These are phyloP conservation scores for Fomitiporia mediterranea DNA, from an alignment of 1,284 basidiomycete species.

Conservation along the genomic window DNA sequence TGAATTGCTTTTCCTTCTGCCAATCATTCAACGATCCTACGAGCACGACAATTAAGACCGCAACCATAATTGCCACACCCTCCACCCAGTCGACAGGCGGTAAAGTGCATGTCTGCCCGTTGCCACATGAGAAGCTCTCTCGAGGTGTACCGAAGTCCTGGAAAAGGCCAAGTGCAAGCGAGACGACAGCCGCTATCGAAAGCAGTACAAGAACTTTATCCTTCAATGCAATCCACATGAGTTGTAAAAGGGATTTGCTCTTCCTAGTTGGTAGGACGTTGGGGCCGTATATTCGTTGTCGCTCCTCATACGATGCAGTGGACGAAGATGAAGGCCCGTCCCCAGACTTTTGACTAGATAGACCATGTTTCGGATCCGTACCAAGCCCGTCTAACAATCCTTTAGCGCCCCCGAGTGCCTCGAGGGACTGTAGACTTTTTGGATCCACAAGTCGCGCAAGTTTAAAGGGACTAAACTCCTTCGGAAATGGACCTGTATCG, in stretches of 20 bases:
- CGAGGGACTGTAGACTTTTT: slow-evolving; percentile 68
- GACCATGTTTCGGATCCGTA: slow-evolving; percentile 57
- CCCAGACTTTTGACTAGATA: slow-evolving; percentile 31
- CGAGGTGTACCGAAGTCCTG: slow-evolving; percentile 81
- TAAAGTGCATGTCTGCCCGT: slow-evolving; percentile 35
- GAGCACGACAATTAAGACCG: slow-evolving; percentile 80
- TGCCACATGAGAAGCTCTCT: slow-evolving; percentile 39
- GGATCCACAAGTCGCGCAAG: slow-evolving; percentile 90
- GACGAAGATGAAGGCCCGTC: slow-evolving; percentile 27
- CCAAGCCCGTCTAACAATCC: slow-evolving; percentile 75
- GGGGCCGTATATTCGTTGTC: slow-evolving; percentile 74
- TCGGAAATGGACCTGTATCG: slow-evolving; percentile 40
- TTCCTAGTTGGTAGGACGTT: slow-evolving; percentile 79
- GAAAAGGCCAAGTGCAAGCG: slow-evolving; percentile 91
- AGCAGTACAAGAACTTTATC: slow-evolving; percentile 94
- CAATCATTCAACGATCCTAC: slow-evolving; percentile 91
- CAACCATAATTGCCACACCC: slow-evolving; percentile 94
- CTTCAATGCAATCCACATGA: slow-evolving; percentile 95
- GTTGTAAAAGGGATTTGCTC: slow-evolving; percentile 73
- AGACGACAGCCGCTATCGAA: slow-evolving; percentile 87
- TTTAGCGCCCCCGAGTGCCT: slow-evolving; percentile 68
- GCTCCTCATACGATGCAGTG: slow-evolving; percentile 55
- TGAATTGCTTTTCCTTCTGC: slow-evolving; percentile 98
- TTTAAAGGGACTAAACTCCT: slow-evolving; percentile 64
- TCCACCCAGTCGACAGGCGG: slow-evolving; percentile 95